phyloP scores from a whole-genome alignment of 345 rosid species.

The Heritiera littoralis region DNA sequence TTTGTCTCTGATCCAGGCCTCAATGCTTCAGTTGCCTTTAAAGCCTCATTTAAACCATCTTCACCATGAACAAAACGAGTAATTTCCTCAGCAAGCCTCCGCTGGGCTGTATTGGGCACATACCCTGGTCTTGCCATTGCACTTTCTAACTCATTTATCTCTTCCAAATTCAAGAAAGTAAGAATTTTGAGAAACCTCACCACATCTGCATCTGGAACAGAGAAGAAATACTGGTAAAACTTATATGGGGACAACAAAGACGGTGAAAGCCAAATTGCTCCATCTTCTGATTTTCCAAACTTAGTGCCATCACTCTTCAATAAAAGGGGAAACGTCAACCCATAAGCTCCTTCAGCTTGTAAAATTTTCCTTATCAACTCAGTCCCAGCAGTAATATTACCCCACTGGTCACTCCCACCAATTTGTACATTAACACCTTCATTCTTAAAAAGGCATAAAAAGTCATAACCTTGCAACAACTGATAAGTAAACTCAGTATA shows the following conservation, averaged over 20 bases:
- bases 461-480: slow-evolving; percentile 90
- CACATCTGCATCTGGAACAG: slow-evolving; percentile 83
- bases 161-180: slow-evolving; percentile 72
- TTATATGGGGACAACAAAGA: slow-evolving; percentile 77
- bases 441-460: slow-evolving; percentile 62
- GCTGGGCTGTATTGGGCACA: slow-evolving; percentile 69
- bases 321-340: slow-evolving; percentile 86
- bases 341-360: slow-evolving; percentile 77
- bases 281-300: slow-evolving; percentile 97
- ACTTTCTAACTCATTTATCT: slow-evolving; percentile 60
- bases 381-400: slow-evolving; percentile 91
- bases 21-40: slow-evolving; percentile 87
- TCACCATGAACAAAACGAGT: slow-evolving; percentile 91
- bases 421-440: slow-evolving; percentile 84
- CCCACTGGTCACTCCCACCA: slow-evolving; percentile 99
- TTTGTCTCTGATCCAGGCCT: slow-evolving; percentile 90
- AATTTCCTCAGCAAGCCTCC: slow-evolving; percentile 86
- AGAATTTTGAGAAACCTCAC: slow-evolving; percentile 73
- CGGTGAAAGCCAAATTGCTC: slow-evolving; percentile 93
- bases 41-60: slow-evolving; percentile 85
- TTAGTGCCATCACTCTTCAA: slow-evolving; percentile 88
- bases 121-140: slow-evolving; percentile 72
- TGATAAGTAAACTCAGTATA: slow-evolving; percentile 92
- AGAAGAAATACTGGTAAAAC: slow-evolving; percentile 92
- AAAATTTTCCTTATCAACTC: slow-evolving; percentile 79